These are phyloP conservation scores for Helotiales sp. DNA, from an alignment of 2,329 filamentous ascomycete species.

Conservation along the genomic window DNA sequence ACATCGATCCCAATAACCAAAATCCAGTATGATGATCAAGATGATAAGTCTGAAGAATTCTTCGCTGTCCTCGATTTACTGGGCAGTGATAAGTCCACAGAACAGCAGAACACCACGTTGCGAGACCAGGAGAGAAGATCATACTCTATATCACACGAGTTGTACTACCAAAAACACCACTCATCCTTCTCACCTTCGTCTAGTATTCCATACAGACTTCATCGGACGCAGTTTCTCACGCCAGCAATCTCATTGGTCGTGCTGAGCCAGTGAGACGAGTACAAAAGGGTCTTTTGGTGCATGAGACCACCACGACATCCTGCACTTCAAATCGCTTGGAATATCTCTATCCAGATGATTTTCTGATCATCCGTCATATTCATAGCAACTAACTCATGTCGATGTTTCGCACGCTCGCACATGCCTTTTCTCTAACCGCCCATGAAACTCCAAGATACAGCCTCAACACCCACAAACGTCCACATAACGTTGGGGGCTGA, in stretches of 20 bases:
- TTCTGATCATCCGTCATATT: neutral
- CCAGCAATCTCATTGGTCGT: slow-evolving; percentile 9
- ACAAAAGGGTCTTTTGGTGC: slow-evolving; percentile 12
- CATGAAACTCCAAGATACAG: neutral
- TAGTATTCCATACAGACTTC: neutral
- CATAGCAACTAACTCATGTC: neutral
- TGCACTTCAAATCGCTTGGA: neutral
- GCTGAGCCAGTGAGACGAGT: slow-evolving; percentile 8
- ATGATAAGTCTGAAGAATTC: neutral
- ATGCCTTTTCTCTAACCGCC: slow-evolving; percentile 3
- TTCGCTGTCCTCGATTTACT: slow-evolving; percentile 11
- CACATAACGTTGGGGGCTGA: neutral
- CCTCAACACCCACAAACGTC: neutral
- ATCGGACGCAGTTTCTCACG: neutral
- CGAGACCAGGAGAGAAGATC: too few species aligned
- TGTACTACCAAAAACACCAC: slow-evolving; percentile 7
- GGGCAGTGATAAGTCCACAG: slow-evolving; percentile 10
- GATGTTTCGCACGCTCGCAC: neutral
- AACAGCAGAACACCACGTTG: slow-evolving; percentile 10
- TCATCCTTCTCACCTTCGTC: neutral
- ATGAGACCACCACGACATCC: slow-evolving; percentile 17
- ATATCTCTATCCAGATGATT: neutral
- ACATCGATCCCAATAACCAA: neutral
- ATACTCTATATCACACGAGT: slow-evolving; percentile 3
- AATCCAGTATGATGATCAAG: neutral